Evolutionary conservation across 805 yeast genomes (phyloP).

Genomic region (Candida orba): DNA sequence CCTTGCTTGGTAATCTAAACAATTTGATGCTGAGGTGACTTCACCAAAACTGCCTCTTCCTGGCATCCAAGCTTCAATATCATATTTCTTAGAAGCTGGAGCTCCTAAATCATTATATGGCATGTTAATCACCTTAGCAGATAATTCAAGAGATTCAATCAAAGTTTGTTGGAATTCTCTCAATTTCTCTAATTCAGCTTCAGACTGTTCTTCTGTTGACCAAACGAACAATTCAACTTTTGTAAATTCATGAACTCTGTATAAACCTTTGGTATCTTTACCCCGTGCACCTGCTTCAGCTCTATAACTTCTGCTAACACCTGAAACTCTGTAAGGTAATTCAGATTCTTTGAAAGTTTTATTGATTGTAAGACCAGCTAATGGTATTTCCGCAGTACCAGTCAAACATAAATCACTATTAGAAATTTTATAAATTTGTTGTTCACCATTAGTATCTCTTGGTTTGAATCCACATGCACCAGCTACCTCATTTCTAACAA

Average conservation of each 20-base stretch:
- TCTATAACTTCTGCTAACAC: slow-evolving; percentile 79
- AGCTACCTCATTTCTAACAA: slow-evolving; percentile 70
- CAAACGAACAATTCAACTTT: slow-evolving; percentile 88
- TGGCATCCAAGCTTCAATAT: slow-evolving; percentile 98
- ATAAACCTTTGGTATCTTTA: slow-evolving; percentile 82
- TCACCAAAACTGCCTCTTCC: slow-evolving; percentile 94
- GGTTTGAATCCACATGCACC: slow-evolving; percentile 94
- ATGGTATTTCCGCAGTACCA: slow-evolving; percentile 94
- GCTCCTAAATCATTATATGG: slow-evolving; percentile 89
- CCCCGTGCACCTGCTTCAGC: slow-evolving; percentile 99
- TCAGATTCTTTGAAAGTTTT: slow-evolving; percentile 33
- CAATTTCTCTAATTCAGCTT: slow-evolving; percentile 49
- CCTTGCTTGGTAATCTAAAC: slow-evolving; percentile 86
- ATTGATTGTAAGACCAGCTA: slow-evolving; percentile 72
- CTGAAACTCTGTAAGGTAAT: slow-evolving; percentile 59
- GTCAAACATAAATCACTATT: slow-evolving; percentile 58
- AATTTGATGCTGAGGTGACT: slow-evolving; percentile 82
- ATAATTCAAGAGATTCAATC: slow-evolving; percentile 60
- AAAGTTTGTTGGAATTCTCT: slow-evolving; percentile 59
- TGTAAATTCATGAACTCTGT: slow-evolving; percentile 93
- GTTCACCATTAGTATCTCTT: slow-evolving; percentile 78
- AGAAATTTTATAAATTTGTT: slow-evolving; percentile 67
- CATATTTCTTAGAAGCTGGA: slow-evolving; percentile 87
- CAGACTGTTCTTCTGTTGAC: slow-evolving; percentile 42
- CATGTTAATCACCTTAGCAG: slow-evolving; percentile 79